Conservation (phyloP, 2,329 filamentous ascomycete species). For the Claviceps maximensis region DNA sequence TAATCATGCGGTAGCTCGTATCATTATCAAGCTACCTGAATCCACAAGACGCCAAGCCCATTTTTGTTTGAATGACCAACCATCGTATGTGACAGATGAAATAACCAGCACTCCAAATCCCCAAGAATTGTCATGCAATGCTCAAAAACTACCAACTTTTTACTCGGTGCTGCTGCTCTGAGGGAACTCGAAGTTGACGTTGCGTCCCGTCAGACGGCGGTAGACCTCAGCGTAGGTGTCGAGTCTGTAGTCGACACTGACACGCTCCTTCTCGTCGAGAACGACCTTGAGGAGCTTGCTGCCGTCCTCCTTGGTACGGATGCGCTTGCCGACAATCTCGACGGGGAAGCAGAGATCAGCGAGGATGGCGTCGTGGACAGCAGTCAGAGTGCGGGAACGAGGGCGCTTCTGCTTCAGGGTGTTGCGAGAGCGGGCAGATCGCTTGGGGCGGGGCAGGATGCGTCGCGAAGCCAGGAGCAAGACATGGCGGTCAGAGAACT, state of each 20-base stretch:
- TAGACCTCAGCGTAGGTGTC: conserved; percentile 99
- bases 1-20: conserved; percentile 30
- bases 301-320: conserved; percentile 97
- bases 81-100: conserved; percentile 22
- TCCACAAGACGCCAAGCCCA: conserved; percentile 35
- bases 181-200: conserved; percentile 97
- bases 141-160: conserved; percentile 37
- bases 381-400: conserved; percentile 91
- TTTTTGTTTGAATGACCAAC: conserved; percentile 23
- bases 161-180: conserved; percentile 59
- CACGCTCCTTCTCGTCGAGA: conserved; percentile 99
- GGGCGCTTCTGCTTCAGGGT: conserved; percentile 98
- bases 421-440: conserved; percentile 91
- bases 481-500: conserved; percentile 99
- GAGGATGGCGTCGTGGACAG: conserved; percentile 97
- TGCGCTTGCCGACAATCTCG: conserved; percentile 98
- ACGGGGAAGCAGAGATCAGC: conserved; percentile 97
- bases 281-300: conserved; percentile 98
- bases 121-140: conserved; percentile 5
- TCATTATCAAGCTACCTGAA: conserved; percentile 34
- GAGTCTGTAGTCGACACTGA: conserved; percentile 97
- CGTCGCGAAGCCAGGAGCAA: conserved; percentile 97
- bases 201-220: conserved; percentile 91
- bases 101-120: conserved; percentile 13
- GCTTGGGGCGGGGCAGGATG: conserved; percentile 97